These are phyloP conservation scores for Narthecium ossifragum DNA, from an alignment of 106 monocot genomes.

Conservation along the genomic window DNA sequence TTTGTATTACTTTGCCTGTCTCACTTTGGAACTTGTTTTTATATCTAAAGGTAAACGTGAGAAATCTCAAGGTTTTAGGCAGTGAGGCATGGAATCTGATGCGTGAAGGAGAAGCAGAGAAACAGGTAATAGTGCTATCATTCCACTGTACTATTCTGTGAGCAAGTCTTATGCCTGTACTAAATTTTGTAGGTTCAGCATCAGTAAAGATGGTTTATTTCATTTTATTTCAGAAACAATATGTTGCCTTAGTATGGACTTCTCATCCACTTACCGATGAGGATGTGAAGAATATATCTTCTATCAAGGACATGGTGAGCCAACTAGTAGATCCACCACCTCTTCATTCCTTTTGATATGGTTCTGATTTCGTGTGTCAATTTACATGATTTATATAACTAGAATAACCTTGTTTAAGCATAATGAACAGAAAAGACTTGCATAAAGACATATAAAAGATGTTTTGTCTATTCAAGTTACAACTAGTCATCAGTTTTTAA, in stretches of 20 bases:
- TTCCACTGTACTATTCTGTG: too few relatives aligned
- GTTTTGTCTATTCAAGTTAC: background rate
- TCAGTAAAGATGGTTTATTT: too few relatives aligned
- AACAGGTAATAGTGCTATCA: slow-evolving; percentile 65
- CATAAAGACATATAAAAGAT: background rate
- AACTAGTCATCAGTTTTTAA: background rate
- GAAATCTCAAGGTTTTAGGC: slow-evolving; percentile 71
- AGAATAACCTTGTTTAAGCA: background rate
- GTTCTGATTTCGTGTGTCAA: background rate
- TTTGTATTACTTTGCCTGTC: background rate
- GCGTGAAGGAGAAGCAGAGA: slow-evolving; percentile 97
- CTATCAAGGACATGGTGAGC: slow-evolving; percentile 60
- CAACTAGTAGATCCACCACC: too few relatives aligned
- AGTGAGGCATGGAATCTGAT: slow-evolving; percentile 80
- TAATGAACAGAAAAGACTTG: background rate
- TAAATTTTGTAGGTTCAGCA: too few relatives aligned
- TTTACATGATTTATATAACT: background rate
- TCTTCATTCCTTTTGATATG: slow-evolving; percentile 1
- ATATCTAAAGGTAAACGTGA: slow-evolving; percentile 54
- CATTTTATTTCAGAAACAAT: slow-evolving; percentile 66
- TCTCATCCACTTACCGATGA: slow-evolving; percentile 62
- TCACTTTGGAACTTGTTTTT: background rate
- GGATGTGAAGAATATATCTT: slow-evolving; percentile 50
- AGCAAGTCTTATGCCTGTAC: too few relatives aligned
- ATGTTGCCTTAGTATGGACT: slow-evolving; percentile 94